Percentiles rank a stretch among this genome's conserved stretches.
Conservation (phyloP, 129 eudicot species). For the Flaveria ramosissima region DNA sequence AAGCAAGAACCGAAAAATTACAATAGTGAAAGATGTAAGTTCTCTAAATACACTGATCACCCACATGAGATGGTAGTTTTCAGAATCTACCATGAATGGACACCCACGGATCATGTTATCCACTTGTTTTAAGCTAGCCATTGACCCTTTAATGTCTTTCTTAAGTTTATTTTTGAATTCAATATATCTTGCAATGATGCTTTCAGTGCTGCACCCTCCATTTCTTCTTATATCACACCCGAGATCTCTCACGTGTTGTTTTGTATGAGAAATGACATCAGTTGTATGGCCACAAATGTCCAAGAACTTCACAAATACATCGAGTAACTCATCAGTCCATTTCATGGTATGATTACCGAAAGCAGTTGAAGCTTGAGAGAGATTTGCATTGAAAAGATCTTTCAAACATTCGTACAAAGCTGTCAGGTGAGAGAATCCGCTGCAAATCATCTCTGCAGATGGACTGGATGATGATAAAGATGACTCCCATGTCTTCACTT, state of each 20-base stretch:
- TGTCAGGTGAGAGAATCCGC: slow-evolving; percentile 29
- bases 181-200: slow-evolving; percentile 24
- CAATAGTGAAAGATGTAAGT: slow-evolving; percentile 24
- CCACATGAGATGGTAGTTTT: slow-evolving; percentile 19
- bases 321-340: slow-evolving; percentile 35
- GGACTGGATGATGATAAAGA: slow-evolving; percentile 5
- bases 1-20: slow-evolving; percentile 20
- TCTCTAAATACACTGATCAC: slow-evolving; percentile 35
- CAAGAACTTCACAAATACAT: slow-evolving; percentile 33
- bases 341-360: slow-evolving; percentile 26
- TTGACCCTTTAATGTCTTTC: slow-evolving; percentile 25
- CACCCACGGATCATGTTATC: slow-evolving; percentile 7
- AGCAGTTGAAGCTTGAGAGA: slow-evolving; percentile 24
- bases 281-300: slow-evolving; percentile 33
- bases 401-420: slow-evolving; percentile 43
- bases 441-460: slow-evolving; percentile 31
- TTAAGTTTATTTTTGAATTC: slow-evolving; percentile 32
- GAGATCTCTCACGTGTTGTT: slow-evolving; percentile 21
- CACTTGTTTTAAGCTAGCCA: slow-evolving; percentile 20
- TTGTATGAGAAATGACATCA: slow-evolving; percentile 30
- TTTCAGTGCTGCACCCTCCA: slow-evolving; percentile 22
- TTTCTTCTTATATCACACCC: slow-evolving; percentile 34
- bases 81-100: not conserved
- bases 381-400: slow-evolving; percentile 24
- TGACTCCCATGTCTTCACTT: slow-evolving; percentile 36